Percentiles rank a stretch among this genome's conserved stretches.
Evolutionary conservation across 306 rosid genomes (phyloP).

Genomic region (apple (Malus domestica)): DNA sequence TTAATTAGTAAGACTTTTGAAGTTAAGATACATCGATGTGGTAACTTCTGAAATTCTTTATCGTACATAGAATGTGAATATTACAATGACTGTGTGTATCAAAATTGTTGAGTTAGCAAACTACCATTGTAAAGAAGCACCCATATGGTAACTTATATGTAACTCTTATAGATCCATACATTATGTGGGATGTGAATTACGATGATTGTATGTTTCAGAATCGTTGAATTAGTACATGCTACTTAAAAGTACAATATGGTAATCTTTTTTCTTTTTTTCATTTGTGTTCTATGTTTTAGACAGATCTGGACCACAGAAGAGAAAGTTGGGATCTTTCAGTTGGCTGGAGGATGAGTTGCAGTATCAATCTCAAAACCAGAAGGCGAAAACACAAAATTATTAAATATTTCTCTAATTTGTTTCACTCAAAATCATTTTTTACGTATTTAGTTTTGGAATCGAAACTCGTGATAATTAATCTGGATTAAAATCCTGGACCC

Average conservation of each 20-base stretch:
- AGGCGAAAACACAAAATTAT: not conserved
- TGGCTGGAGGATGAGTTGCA: not conserved
- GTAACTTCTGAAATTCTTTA: not conserved
- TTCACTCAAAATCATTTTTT: not conserved
- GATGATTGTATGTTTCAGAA: not conserved
- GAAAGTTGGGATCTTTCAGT: not conserved
- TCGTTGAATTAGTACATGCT: not conserved
- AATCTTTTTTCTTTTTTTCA: not conserved
- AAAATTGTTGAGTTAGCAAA: not conserved
- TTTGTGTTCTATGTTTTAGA: not conserved
- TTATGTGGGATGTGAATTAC: not conserved
- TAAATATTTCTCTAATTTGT: not conserved
- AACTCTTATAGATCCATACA: not conserved
- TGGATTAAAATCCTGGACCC: conserved; percentile 1
- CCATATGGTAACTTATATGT: too few relatives aligned
- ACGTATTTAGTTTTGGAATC: not conserved
- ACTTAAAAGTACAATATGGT: not conserved
- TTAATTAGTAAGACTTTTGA: too few relatives aligned
- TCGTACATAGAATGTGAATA: not conserved
- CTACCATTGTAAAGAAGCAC: not conserved
- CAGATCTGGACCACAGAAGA: not conserved
- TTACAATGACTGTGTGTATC: not conserved
- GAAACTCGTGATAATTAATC: conserved; percentile 7
- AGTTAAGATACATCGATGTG: not conserved
- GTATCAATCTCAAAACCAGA: not conserved